Conservation (phyloP, 805 yeast genomes). For the Candida mattraensis region DNA sequence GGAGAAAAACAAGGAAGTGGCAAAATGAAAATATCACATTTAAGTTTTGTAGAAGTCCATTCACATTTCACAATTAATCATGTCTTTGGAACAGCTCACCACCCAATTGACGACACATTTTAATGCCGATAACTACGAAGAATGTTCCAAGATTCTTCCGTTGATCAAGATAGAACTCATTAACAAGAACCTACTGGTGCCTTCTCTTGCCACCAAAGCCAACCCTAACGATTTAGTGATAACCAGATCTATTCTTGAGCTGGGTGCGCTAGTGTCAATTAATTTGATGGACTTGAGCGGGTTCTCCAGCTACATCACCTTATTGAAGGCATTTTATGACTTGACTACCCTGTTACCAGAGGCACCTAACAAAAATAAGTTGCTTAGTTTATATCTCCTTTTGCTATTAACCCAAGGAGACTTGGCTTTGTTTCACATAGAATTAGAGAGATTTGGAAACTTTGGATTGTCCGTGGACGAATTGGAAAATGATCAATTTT, state of each 20-base stretch:
- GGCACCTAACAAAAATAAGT: constrained; percentile 66
- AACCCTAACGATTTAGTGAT: constrained; percentile 68
- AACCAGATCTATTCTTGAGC: constrained; percentile 80
- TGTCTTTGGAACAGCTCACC: constrained; percentile 70
- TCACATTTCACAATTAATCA: no score
- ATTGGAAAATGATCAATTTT: constrained; percentile 65
- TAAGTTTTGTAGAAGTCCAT: neutral
- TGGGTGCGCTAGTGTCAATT: constrained; percentile 81
- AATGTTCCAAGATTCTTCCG: constrained; percentile 62
- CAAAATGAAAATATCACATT: neutral
- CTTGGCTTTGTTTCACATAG: constrained; percentile 86
- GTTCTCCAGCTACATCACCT: constrained; percentile 73
- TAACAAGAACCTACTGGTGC: constrained; percentile 74
- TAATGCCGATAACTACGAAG: constrained; percentile 56
- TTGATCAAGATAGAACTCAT: constrained; percentile 78
- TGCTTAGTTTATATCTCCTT: constrained; percentile 74
- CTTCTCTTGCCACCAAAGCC: constrained; percentile 41
- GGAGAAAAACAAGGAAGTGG: no score
- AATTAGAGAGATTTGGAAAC: constrained; percentile 69
- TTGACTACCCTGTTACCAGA: constrained; percentile 26
- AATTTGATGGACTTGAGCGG: constrained; percentile 57
- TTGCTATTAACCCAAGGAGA: constrained; percentile 79
- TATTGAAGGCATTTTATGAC: constrained; percentile 75
- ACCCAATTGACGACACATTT: constrained; percentile 66
- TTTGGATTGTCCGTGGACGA: constrained; percentile 40